Evolutionary conservation across 306 rosid genomes (phyloP).

Genomic region (Amphicarpaea edgeworthii): DNA sequence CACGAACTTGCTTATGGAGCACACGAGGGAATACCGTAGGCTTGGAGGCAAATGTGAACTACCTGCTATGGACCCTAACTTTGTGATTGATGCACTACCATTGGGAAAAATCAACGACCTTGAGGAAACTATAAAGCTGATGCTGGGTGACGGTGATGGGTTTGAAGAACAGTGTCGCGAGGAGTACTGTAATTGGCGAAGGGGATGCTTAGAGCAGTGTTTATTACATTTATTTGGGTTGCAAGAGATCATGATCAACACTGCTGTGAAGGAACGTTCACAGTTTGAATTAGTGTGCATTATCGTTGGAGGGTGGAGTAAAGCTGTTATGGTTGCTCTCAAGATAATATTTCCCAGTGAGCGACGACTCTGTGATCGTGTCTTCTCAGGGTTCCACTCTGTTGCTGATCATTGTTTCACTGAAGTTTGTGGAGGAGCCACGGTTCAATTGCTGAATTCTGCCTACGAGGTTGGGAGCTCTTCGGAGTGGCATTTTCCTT

Average conservation of each 20-base stretch:
- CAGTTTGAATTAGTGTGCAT: too few relatives aligned
- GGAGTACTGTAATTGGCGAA: conserved; percentile 68
- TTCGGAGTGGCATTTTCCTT: conserved; percentile 59
- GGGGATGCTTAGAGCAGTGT: conserved; percentile 46
- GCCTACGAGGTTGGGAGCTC: conserved; percentile 65
- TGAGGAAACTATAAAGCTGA: conserved; percentile 69
- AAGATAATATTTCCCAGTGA: conserved; percentile 76
- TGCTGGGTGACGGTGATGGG: conserved; percentile 54
- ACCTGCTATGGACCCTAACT: conserved; percentile 46
- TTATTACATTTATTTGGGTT: too few relatives aligned
- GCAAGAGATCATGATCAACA: too few relatives aligned
- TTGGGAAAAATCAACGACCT: conserved; percentile 30
- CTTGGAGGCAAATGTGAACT: not conserved
- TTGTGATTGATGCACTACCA: conserved; percentile 69
- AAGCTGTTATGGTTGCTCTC: conserved; percentile 55
- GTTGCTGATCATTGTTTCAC: conserved; percentile 64
- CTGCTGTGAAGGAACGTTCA: too few relatives aligned
- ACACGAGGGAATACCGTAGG: not conserved
- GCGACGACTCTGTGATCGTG: conserved; percentile 66
- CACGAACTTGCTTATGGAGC: not conserved
- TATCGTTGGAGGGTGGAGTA: conserved; percentile 60
- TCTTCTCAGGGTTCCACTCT: conserved; percentile 71
- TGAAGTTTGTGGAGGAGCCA: conserved; percentile 69
- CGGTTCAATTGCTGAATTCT: conserved; percentile 65
- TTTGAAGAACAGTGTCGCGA: conserved; percentile 67